These are phyloP conservation scores for Penicillium macrosclerotiorum DNA, from an alignment of 495 filamentous ascomycete genomes.

Conservation along the genomic window DNA sequence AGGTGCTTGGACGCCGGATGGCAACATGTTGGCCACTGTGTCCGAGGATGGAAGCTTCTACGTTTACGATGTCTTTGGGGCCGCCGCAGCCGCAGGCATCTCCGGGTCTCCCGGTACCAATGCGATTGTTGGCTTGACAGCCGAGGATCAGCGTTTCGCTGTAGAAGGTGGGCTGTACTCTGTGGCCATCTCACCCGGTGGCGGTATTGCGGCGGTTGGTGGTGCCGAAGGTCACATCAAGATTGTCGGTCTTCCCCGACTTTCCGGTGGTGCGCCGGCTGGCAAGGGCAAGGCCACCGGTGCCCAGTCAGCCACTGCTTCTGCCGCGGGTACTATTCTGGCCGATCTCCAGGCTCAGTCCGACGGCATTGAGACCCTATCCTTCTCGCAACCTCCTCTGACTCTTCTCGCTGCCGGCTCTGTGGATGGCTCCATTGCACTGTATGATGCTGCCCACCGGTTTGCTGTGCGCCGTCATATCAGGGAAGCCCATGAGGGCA, in stretches of 20 bases:
- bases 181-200: constrained; percentile 74
- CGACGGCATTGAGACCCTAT: constrained; percentile 81
- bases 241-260: constrained; percentile 77
- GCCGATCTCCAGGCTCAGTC: constrained; percentile 65
- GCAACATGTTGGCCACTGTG: constrained; percentile 84
- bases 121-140: constrained; percentile 74
- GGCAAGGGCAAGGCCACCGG: constrained; percentile 36
- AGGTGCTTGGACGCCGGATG: constrained; percentile 86
- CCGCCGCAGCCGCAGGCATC: constrained; percentile 71
- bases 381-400: constrained; percentile 72
- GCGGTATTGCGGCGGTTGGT: constrained; percentile 77
- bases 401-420: constrained; percentile 82
- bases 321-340: constrained; percentile 77
- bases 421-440: constrained; percentile 85
- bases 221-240: constrained; percentile 82
- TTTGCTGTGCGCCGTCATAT: constrained; percentile 83
- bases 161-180: constrained; percentile 90
- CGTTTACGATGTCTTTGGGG: constrained; percentile 90
- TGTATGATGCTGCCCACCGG: constrained; percentile 80
- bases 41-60: constrained; percentile 85
- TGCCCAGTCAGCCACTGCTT: constrained; percentile 41
- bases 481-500: constrained; percentile 73
- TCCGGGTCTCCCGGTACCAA: constrained; percentile 66
- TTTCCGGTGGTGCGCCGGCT: constrained; percentile 41
- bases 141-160: constrained; percentile 80